Evolutionary conservation across 2,329 filamentous ascomycete species (phyloP).

Genomic region (Biscogniauxia mediterranea): DNA sequence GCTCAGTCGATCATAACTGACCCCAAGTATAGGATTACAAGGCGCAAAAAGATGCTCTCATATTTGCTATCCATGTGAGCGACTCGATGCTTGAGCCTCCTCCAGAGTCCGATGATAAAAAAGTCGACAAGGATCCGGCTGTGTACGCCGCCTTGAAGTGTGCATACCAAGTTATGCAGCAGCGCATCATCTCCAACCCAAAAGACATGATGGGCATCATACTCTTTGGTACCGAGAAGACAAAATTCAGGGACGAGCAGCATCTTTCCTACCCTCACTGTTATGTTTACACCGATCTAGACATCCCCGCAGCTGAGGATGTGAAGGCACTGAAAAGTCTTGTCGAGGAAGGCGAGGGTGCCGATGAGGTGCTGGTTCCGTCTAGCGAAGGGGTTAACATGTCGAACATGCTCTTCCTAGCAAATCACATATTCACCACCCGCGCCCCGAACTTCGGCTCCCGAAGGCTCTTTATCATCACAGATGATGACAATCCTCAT

Average conservation of each 20-base stretch:
- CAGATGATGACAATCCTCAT: slow-evolving; percentile 88
- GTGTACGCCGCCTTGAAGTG: slow-evolving; percentile 86
- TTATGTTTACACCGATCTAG: slow-evolving; percentile 85
- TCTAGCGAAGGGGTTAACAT: slow-evolving; percentile 71
- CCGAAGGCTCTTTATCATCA: slow-evolving; percentile 89
- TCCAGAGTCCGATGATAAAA: slow-evolving; percentile 65
- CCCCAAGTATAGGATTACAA: slow-evolving; percentile 68
- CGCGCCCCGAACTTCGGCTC: slow-evolving; percentile 94
- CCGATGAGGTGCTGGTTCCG: slow-evolving; percentile 66
- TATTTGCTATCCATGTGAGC: slow-evolving; percentile 93
- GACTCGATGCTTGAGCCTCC: slow-evolving; percentile 77
- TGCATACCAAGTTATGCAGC: slow-evolving; percentile 93
- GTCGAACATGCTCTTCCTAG: slow-evolving; percentile 88
- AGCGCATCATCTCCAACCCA: slow-evolving; percentile 95
- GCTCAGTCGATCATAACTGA: slow-evolving; percentile 5
- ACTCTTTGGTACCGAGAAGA: slow-evolving; percentile 84
- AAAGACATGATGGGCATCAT: slow-evolving; percentile 97
- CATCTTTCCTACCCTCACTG: slow-evolving; percentile 77
- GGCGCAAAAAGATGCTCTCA: slow-evolving; percentile 92
- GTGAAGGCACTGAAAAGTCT: slow-evolving; percentile 76
- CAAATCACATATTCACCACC: slow-evolving; percentile 94
- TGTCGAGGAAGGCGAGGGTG: slow-evolving; percentile 74
- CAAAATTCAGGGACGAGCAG: slow-evolving; percentile 71
- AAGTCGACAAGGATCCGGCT: slow-evolving; percentile 74
- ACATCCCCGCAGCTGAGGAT: slow-evolving; percentile 81